Evolutionary conservation across 495 filamentous ascomycete genomes (phyloP).

Genomic region (Penicillium samsonianum): DNA sequence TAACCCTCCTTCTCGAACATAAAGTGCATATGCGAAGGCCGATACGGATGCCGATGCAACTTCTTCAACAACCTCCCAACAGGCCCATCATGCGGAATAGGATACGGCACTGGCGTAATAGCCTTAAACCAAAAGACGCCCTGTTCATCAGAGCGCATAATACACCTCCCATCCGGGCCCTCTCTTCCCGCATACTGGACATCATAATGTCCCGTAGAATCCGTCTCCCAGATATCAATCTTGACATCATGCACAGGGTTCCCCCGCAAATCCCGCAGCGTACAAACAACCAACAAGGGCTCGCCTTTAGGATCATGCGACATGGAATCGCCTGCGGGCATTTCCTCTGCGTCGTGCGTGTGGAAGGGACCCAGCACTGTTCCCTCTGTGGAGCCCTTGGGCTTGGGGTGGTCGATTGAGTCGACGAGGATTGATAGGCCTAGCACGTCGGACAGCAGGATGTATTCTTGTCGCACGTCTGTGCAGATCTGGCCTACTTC

Average conservation of each 20-base stretch:
- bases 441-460: conserved; percentile 88
- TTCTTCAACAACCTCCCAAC: conserved; percentile 74
- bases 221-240: conserved; percentile 94
- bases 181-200: conserved; percentile 74
- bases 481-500: conserved; percentile 71
- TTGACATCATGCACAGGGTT: conserved; percentile 68
- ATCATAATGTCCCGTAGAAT: conserved; percentile 84
- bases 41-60: conserved; percentile 74
- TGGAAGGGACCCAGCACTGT: conserved; percentile 94
- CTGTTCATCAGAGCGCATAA: conserved; percentile 68
- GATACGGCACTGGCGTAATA: conserved; percentile 84
- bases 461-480: conserved; percentile 84
- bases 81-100: conserved; percentile 87
- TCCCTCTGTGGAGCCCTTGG: conserved; percentile 72
- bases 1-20: conserved; percentile 89
- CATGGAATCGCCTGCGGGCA: conserved; percentile 66
- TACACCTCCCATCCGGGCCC: conserved; percentile 76
- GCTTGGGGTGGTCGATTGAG: conserved; percentile 89
- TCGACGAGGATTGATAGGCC: conserved; percentile 90
- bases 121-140: conserved; percentile 88
- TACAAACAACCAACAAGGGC: conserved; percentile 76
- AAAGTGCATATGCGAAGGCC: conserved; percentile 91
- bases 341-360: conserved; percentile 77
- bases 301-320: conserved; percentile 60
- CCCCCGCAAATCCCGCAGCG: conserved; percentile 66